phyloP scores from a whole-genome alignment of 352 stramenopile genomes.

The Globisporangium middletonii region DNA sequence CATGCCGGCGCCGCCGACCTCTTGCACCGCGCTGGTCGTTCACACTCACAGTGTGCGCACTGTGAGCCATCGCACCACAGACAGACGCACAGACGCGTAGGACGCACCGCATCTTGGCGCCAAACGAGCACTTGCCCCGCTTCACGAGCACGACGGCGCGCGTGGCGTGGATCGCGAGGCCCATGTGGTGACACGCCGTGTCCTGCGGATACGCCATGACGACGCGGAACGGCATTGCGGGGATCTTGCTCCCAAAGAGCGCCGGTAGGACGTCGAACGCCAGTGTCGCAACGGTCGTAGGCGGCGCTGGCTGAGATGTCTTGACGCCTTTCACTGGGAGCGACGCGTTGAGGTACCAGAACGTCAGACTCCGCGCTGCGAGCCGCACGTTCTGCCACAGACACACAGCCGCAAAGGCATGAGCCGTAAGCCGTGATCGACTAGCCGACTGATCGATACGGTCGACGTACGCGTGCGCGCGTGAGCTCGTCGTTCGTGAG shows the following conservation, averaged over 20 bases:
- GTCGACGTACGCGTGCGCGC: slow-evolving; percentile 18
- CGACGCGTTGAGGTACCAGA: slow-evolving; percentile 48
- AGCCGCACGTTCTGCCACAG: slow-evolving; percentile 36
- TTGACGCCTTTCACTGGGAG: background rate
- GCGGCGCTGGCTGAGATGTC: background rate
- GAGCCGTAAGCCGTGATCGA: background rate
- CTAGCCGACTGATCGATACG: background rate
- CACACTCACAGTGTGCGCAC: background rate
- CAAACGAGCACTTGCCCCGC: slow-evolving; percentile 59
- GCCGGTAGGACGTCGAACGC: slow-evolving; percentile 47
- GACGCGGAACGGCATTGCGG: slow-evolving; percentile 38
- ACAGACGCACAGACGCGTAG: background rate
- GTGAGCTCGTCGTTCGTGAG: slow-evolving; percentile 44
- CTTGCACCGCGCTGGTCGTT: slow-evolving; percentile 29
- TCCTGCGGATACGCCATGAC: slow-evolving; percentile 62
- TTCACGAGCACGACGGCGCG: slow-evolving; percentile 66
- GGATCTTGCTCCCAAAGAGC: slow-evolving; percentile 47
- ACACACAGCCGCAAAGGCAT: background rate
- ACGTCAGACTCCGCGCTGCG: slow-evolving; percentile 30
- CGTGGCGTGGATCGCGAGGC: slow-evolving; percentile 46
- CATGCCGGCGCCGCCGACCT: slow-evolving; percentile 51
- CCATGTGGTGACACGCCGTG: slow-evolving; percentile 62
- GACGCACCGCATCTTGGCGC: slow-evolving; percentile 47
- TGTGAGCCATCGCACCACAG: background rate
- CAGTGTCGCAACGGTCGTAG: slow-evolving; percentile 1